Evolutionary conservation across 2,329 filamentous ascomycete species (phyloP).

Genomic region (Blastomyces parvus): DNA sequence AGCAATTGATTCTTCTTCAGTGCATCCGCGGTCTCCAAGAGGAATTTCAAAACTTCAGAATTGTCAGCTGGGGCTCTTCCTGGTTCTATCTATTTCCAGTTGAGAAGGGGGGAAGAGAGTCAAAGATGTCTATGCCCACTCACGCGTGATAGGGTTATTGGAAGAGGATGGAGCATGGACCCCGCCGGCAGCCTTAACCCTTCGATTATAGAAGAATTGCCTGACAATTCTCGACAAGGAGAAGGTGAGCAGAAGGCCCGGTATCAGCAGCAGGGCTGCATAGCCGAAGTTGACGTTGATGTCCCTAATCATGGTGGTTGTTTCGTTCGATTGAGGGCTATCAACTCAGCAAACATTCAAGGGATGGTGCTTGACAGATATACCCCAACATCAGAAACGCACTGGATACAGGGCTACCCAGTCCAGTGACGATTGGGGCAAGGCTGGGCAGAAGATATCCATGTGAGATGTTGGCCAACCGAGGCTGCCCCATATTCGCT

Average conservation of each 20-base stretch:
- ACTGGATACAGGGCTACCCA: background rate
- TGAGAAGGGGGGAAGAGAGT: background rate
- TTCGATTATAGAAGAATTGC: constrained; percentile 9
- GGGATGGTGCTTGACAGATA: background rate
- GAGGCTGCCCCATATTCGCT: background rate
- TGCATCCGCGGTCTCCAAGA: constrained; percentile 8
- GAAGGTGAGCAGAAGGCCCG: background rate
- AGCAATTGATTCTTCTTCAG: constrained; percentile 24
- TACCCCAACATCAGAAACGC: background rate
- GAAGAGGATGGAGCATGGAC: constrained; percentile 8
- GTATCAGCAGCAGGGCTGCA: background rate
- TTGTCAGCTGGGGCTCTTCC: background rate
- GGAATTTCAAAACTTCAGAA: background rate
- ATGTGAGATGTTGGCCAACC: background rate
- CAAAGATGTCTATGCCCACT: background rate
- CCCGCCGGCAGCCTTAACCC: constrained; percentile 7
- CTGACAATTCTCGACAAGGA: background rate
- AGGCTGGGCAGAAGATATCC: background rate
- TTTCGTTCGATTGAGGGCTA: background rate
- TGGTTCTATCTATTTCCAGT: background rate
- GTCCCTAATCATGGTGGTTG: background rate
- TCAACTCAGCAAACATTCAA: background rate
- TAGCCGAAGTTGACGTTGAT: constrained; percentile 1
- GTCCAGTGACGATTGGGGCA: background rate
- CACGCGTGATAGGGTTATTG: constrained; percentile 1